Evolutionary conservation across 441 rosid species (phyloP), one percentile per base, ranked within the genome.

Genomic region (Syzygium malaccense): DNA sequence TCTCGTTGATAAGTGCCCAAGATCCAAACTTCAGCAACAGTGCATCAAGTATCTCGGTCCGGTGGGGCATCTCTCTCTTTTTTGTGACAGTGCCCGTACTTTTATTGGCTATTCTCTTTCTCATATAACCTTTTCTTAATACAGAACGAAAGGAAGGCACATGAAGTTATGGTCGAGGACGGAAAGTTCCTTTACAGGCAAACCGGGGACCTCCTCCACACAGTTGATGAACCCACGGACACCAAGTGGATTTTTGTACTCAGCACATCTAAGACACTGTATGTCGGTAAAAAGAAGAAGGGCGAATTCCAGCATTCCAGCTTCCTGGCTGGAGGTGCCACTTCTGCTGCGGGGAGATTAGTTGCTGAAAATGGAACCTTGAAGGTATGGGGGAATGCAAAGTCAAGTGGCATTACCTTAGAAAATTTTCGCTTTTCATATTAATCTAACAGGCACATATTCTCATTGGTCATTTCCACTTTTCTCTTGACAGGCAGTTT

Each of bases 301-400:
- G 99, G 99, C 32, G 91, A 92, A 37, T 98, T 98, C 91, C 99
- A 98, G 89, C 99, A 97, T 91, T 98, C 99, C 48, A 98, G 99
- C 93, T 98, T 97, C 94, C 93, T 98, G 93, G 99, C 99, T 85
- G 99, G 99, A 86, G 99, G 99, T 90, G 99, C 97, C 62, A 92
- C 98, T 62, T 91, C 89, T 41, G 95, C 99, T 64, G 99, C 99
- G 17, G 99, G 99, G 85, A 93, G 98, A 94, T 89, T 97, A 91
- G 91, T 95, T 62, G 93, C 91, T 15, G 95, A 98, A 90, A 62
- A 87, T 41, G 99, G 99, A 20, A 89, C 90, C 87, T 98, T 98
- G 54, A 95, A 96, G 99, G 99, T 96, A 93, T 20, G 9, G 51
- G 49, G 17, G 1, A 25, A 71, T 37, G 49, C 49, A 37, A 71